phyloP scores from a whole-genome alignment of 2,329 filamentous ascomycete genomes.

The Mycosphaerelloides madeirae region DNA sequence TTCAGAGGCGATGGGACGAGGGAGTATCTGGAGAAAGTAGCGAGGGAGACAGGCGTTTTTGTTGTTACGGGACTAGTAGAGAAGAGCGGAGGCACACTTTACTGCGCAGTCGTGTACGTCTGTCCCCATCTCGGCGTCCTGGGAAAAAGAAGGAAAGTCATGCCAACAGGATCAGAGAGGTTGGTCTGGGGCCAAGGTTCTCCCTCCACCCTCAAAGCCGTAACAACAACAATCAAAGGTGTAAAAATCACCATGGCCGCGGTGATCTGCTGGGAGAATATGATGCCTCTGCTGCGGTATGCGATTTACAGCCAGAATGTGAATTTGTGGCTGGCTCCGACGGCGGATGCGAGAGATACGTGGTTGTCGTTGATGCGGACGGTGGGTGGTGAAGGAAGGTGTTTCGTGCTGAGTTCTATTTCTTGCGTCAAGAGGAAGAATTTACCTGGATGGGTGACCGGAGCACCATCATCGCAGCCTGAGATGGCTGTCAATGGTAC shows the following conservation, averaged over 20 bases:
- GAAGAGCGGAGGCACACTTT: constrained; percentile 72
- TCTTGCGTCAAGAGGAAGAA: constrained; percentile 65
- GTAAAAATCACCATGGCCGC: constrained; percentile 74
- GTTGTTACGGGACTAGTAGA: constrained; percentile 77
- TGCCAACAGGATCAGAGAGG: constrained; percentile 81
- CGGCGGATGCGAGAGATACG: constrained; percentile 75
- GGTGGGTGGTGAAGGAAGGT: constrained; percentile 72
- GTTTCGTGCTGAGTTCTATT: constrained; percentile 81
- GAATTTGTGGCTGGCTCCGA: constrained; percentile 86
- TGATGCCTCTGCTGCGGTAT: constrained; percentile 85
- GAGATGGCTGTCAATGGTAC: constrained; percentile 6
- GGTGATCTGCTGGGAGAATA: constrained; percentile 96
- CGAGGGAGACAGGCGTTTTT: constrained; percentile 74
- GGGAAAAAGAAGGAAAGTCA: constrained; percentile 86
- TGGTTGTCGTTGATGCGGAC: constrained; percentile 83
- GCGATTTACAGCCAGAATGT: constrained; percentile 84
- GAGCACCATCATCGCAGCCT: constrained; percentile 6
- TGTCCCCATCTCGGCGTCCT: constrained; percentile 67
- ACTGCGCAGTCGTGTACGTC: constrained; percentile 78
- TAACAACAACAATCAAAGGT: constrained; percentile 74
- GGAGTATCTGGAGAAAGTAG: constrained; percentile 72
- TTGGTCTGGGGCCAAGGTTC: constrained; percentile 86
- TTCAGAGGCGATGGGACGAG: constrained; percentile 68
- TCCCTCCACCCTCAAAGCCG: constrained; percentile 70
- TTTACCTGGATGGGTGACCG: constrained; percentile 54